A percentile compares a stretch with the other conserved stretches of the same genome.
Conservation (phyloP, 129 eudicot genomes). For the Escallonia rubra region DNA sequence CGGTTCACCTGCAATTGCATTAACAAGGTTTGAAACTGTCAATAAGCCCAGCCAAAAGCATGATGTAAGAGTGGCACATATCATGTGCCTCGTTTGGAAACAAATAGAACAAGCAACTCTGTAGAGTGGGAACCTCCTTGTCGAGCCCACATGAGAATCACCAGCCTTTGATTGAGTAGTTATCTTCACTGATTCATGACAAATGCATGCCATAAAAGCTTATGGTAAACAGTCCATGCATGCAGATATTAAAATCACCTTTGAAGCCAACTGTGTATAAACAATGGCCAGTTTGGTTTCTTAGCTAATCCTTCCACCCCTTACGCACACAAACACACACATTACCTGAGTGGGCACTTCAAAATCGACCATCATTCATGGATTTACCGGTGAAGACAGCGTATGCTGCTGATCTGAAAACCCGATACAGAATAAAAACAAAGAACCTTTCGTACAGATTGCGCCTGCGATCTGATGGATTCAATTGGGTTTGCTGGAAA, state of each 20-base stretch:
- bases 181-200: not conserved
- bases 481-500: conserved; percentile 24
- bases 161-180: not conserved
- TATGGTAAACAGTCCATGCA: conserved; percentile 2
- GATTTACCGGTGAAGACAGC: conserved; percentile 5
- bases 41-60: not conserved
- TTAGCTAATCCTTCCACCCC: conserved; percentile 18
- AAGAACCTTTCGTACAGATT: conserved; percentile 44
- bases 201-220: not conserved
- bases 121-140: not conserved
- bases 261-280: conserved; percentile 6
- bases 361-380: no score
- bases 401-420: conserved; percentile 19
- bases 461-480: not conserved
- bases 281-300: conserved; percentile 12
- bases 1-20: conserved; percentile 9
- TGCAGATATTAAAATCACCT: conserved; percentile 9
- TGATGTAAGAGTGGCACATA: not conserved
- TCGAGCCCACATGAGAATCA: not conserved
- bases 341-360: no score
- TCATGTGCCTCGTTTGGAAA: not conserved
- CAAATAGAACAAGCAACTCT: not conserved
- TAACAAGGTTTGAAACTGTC: conserved; percentile 9
- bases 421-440: conserved; percentile 43
- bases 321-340: not conserved